Base-by-base conservation (phyloP, 106 monocot genomes). In the Allium fistulosum region DNA sequence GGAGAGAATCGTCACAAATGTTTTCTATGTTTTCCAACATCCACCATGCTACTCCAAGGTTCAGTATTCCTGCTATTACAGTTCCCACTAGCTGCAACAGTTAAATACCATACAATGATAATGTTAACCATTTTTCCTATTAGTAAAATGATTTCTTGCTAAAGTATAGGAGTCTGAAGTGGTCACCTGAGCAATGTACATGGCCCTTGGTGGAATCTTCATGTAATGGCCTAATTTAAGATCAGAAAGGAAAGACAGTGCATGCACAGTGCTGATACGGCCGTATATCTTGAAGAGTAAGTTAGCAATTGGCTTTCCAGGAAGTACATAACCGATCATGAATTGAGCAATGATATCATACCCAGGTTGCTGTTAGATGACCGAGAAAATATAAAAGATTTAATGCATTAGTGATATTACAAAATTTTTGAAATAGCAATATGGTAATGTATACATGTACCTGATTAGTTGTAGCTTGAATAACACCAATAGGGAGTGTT, bases 151-250 rank as follows among this genome's bases (percentile, higher is more conserved):
- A 37, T 0, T 4, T 37, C 1, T 2, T 37, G 37, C 37, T 4
- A 37, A 37, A 37, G 5, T 37, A 5, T 1, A 37, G 2, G 37
- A 37, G 37, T 37, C 37, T 37, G 5, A 28, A 13, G 17, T 52
- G 46, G 49, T 63, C 12, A 88, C 82, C 83, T 94, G 87, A 69
- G 94, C 94, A 18, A 83, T 83, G 83, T 83, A 94, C 94, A 90
- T 94, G 83, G 82, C 79, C 48, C 94, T 68, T 2, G 94, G 94
- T 14, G 94, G 94, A 59, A 94, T 90, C 69, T 94, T 94, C 94
- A 94, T 94, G 81, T 94, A 94, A 60, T 94, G 90, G 2, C 94
- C 94, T 17, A 94, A 85, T 82, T 94, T 94, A 67, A 94, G 81
- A 69, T 94, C 94, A 2, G 90, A 82, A 6, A 94, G 85, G 68